phyloP scores from a whole-genome alignment of 2,329 filamentous ascomycete species.

The Salinomyces thailandicus region DNA sequence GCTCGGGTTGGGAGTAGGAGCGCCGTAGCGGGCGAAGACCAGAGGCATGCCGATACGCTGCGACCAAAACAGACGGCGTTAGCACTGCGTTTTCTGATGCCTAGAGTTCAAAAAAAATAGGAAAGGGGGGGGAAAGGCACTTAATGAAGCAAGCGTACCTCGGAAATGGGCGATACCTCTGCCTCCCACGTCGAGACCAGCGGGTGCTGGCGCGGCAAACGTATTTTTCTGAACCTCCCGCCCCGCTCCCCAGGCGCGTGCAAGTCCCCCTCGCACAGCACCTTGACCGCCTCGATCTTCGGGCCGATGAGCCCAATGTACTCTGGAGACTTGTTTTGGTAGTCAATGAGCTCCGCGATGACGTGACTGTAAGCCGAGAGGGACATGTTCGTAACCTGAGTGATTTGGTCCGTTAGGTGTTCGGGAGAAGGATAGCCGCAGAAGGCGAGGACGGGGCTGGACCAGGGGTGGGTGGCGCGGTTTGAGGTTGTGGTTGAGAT shows the following conservation, averaged over 20 bases:
- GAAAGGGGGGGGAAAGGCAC: no score
- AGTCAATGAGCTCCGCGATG: slow-evolving; percentile 1
- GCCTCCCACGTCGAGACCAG: not conserved
- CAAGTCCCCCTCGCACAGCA: not conserved
- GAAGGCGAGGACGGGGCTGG: not conserved
- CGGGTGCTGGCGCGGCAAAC: not conserved
- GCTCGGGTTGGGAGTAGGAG: no score
- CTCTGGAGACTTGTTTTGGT: not conserved
- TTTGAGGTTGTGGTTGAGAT: not conserved
- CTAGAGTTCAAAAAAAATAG: no score
- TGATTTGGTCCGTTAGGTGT: not conserved
- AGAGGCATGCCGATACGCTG: not conserved
- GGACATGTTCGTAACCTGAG: not conserved
- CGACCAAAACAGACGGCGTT: no score
- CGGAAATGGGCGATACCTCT: not conserved
- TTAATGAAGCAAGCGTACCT: no score
- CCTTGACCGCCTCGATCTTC: slow-evolving; percentile 1
- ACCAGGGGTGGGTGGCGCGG: not conserved
- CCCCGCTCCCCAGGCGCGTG: not conserved
- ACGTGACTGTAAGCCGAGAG: slow-evolving; percentile 1
- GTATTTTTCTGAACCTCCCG: not conserved
- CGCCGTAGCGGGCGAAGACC: not conserved
- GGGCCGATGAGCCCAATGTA: not conserved
- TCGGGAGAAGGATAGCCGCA: not conserved
- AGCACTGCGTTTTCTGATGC: no score